Base-by-base conservation (phyloP, 495 filamentous ascomycete species). In the Bombardia bombarda region DNA sequence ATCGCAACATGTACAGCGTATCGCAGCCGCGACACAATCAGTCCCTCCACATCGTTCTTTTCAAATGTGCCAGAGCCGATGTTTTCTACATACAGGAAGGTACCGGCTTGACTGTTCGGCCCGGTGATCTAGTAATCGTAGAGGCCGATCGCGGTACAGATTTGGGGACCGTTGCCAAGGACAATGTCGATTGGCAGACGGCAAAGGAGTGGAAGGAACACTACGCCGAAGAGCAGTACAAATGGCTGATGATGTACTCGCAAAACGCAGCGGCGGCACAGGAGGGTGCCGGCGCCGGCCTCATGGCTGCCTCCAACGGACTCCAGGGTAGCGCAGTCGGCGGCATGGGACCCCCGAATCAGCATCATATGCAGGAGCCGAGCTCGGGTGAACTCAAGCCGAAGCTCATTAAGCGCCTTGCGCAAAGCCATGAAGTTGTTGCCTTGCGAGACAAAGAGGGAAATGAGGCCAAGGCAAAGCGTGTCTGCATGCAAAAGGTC, bases 181-280 rank as follows among this genome's bases (percentile, higher is more conserved):
- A 87, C 31, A 88, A 90, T 52, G 77, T 96, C 28, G 82, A 84
- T 19, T 83, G 86, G 70, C 78, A 84, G 44, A 77, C 82, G 39
- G 92, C 93, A 0, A 88, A 90, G 48, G 82, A 90, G 33, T 64
- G 87, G 50, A 94, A 94, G 59, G 86, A 94, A 42, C 78, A 86
- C 40, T 92, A 86, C 52, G 84, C 83, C 14, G 83, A 95, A 59
- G 88, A 96, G 53, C 92, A 98, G 52, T 95, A 93, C 62, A 85
- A 83, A 51, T 95, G 89, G 83, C 74, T 98, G 24, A 95, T 96
- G 84, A 87, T 95, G 80, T 97, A 95, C 60, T 93, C 88, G 9
- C 82, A 82, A 49, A 84, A 86, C 47, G 79, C 79, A 1, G 74
- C 77, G 19, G 74, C 70, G 39, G 76, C 75, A 26, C 66, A 77